Percentiles rank a stretch among this genome's conserved stretches.
Evolutionary conservation across 306 rosid species (phyloP).

Genomic region (Vicia villosa): DNA sequence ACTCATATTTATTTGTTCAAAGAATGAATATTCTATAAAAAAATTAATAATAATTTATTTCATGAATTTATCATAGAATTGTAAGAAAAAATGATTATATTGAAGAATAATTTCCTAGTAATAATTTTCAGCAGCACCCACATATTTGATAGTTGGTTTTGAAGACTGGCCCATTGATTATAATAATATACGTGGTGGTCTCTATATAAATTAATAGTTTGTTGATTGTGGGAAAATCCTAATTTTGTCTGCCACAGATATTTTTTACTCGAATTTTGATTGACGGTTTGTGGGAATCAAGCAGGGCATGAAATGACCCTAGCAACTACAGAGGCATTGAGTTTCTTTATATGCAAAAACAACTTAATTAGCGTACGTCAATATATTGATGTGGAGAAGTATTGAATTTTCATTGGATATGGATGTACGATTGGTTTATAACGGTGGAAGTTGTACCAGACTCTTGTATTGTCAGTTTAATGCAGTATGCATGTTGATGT

Average conservation of each 20-base stretch:
- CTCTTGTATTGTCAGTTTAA: too few relatives aligned
- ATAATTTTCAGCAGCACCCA: constrained; percentile 37
- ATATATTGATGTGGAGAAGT: too few relatives aligned
- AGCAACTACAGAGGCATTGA: constrained; percentile 46
- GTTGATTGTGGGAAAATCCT: constrained; percentile 45
- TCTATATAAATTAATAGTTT: constrained; percentile 23
- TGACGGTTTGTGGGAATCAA: constrained; percentile 55
- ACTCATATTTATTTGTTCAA: too few relatives aligned
- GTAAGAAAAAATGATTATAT: too few relatives aligned
- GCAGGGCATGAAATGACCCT: constrained; percentile 52
- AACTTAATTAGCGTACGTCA: not conserved
- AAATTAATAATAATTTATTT: too few relatives aligned
- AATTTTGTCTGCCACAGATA: constrained; percentile 63
- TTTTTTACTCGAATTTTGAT: constrained; percentile 16
- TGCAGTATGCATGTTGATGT: too few relatives aligned
- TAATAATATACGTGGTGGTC: not conserved
- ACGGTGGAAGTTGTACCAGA: too few relatives aligned
- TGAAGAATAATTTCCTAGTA: too few relatives aligned
- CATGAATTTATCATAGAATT: too few relatives aligned
- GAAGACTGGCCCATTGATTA: constrained; percentile 32
- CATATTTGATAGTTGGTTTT: constrained; percentile 39
- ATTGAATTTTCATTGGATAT: too few relatives aligned
- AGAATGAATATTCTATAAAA: too few relatives aligned
- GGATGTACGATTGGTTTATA: too few relatives aligned
- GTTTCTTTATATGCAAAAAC: constrained; percentile 41